Base-by-base conservation (phyloP, 495 filamentous ascomycete species). In the Collariella sp. region DNA sequence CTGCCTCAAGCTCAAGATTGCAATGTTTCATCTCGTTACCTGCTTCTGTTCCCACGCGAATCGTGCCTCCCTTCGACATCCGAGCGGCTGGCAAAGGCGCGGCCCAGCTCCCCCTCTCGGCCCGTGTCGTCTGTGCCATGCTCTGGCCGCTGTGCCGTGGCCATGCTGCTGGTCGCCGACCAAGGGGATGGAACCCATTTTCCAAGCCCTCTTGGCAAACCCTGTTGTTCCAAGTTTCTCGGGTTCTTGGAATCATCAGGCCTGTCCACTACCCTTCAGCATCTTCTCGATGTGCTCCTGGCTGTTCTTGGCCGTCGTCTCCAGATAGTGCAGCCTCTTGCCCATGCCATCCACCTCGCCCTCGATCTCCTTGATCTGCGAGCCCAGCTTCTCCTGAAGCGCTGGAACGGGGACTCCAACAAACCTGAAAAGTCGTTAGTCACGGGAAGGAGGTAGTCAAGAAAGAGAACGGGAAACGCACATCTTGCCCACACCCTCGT, bases 401-500 rank as follows among this genome's bases (percentile, higher is more conserved):
- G 82, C 77, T 23, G 74, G 67, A 47, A 79, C 85, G n/a, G 86
- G 84, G 40, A 85, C 81, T 33, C 81, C 78, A 35, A 96, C 83
- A 70, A 97, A 96, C 91, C 93, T 97, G 60, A 0, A 4, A 7
- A 18, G n/a, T 22, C 26, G n/a, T 9, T 36, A 9, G 3, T 34
- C 4, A 40, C 24, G 26, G n/a, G n/a, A n/a, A n/a, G n/a, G n/a
- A 31, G 26, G 9, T 31, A 31, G 5, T 31, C 9, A 31, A 5
- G 5, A 31, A 31, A 31, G 26, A 31, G 26, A 31, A 31, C 9
- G 9, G 13, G 29, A 52, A 22, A 69, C 86, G 66, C 67, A 96
- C 93, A 98, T 96, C 75, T 95, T 96, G 20, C 93, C 93, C 5
- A 96, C 86, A 2, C 91, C 91, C 68, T 96, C 91, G 60, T 96